Evolutionary conservation across 345 rosid species (phyloP).

Genomic region (Erucastrum elatum): DNA sequence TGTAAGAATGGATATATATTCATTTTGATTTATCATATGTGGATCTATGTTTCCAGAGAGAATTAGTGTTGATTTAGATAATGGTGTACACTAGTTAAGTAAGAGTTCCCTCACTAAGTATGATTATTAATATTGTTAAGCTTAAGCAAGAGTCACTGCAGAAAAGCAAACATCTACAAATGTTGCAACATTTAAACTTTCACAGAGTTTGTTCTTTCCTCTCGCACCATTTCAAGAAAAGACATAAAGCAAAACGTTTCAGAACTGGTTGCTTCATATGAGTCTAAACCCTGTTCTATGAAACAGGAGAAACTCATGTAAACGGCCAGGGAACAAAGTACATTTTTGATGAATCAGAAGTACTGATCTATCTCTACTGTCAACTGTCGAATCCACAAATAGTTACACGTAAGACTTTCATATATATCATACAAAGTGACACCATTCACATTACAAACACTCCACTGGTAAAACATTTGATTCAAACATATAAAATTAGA

Average conservation of each 20-base stretch:
- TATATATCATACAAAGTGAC: conserved; percentile 26
- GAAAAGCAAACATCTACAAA: conserved; percentile 1
- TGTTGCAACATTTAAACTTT: conserved; percentile 1
- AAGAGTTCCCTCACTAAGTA: conserved; percentile 33
- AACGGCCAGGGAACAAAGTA: background rate
- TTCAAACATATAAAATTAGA: background rate
- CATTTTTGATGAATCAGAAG: background rate
- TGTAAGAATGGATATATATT: conserved; percentile 31
- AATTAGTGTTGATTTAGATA: conserved; percentile 23
- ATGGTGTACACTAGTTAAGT: conserved; percentile 32
- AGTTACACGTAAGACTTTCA: conserved; percentile 11
- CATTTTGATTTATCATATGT: conserved; percentile 35
- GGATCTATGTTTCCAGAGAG: conserved; percentile 32
- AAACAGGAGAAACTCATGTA: background rate
- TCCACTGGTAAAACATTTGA: background rate
- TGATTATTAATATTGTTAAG: conserved; percentile 10
- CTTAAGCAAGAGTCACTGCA: background rate
- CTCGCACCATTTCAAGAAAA: conserved; percentile 8
- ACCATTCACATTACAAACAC: conserved; percentile 29
- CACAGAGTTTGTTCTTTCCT: background rate
- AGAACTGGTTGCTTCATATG: background rate
- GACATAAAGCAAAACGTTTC: conserved; percentile 1
- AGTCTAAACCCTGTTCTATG: background rate
- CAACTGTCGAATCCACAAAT: conserved; percentile 15
- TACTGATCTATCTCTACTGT: conserved; percentile 7